Evolutionary conservation across 1,139 yeast genomes (phyloP).

Genomic region (Torulaspora globosa): DNA sequence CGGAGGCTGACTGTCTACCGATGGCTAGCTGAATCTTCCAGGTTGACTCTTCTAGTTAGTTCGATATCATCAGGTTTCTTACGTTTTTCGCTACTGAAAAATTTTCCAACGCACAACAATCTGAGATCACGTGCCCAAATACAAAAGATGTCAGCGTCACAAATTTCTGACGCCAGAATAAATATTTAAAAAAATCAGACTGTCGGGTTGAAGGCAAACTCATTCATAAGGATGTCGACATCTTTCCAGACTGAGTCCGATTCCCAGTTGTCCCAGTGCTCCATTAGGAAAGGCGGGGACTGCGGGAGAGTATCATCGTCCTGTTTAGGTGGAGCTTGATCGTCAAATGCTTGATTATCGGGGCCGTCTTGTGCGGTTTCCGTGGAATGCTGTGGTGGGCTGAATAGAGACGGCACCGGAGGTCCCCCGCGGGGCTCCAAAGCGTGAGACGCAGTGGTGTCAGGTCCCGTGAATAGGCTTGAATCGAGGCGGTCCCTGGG

Average conservation of each 20-base stretch:
- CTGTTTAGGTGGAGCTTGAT: background rate
- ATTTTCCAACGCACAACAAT: constrained; percentile 2
- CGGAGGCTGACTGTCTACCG: background rate
- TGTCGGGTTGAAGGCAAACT: constrained; percentile 72
- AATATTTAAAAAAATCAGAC: constrained; percentile 3
- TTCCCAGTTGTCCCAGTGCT: constrained; percentile 47
- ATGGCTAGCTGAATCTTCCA: background rate
- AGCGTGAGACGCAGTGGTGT: too few relatives aligned
- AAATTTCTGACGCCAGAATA: background rate
- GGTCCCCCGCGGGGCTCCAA: too few relatives aligned
- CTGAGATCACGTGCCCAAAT: background rate
- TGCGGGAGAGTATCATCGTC: constrained; percentile 11
- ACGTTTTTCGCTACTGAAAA: constrained; percentile 1
- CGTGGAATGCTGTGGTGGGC: background rate
- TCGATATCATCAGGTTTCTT: constrained; percentile 1
- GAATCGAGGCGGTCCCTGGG: constrained; percentile 13
- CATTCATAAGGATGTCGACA: constrained; percentile 88
- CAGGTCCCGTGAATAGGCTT: background rate
- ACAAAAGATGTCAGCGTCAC: constrained; percentile 1
- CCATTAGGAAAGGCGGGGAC: constrained; percentile 35
- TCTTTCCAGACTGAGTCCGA: constrained; percentile 82
- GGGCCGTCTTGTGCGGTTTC: background rate
- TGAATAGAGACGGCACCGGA: constrained; percentile 4
- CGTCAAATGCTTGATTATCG: background rate
- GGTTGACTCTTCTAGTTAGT: background rate